Base-by-base conservation (phyloP, 2,329 filamentous ascomycete genomes). In the Venturia pyrina region DNA sequence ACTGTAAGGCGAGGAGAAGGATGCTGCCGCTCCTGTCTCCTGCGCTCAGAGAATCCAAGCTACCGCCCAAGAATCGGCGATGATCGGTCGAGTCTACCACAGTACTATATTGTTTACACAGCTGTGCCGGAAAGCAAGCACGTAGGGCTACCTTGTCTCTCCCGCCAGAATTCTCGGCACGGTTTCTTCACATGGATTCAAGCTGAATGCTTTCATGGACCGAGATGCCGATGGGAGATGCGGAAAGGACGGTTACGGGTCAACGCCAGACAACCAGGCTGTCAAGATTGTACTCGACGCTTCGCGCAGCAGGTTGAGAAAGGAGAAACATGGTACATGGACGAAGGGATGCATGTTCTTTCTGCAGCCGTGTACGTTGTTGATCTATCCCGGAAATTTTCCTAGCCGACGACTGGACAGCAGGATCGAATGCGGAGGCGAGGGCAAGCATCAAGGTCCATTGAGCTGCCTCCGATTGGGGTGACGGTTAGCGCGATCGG, bases 321-420 rank as follows among this genome's bases (percentile, higher is more conserved):
- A 59, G 19, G 17, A 32, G 53, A 59, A 37, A 59, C 53, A 59
- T 37, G 53, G 53, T 32, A 32, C 50, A 56, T 56, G 50, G 37
- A 37, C 50, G 28, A 59, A 40, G 28, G 24, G 53, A 59, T 59
- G 53, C 28, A 59, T 32, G 28, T 59, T 59, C 53, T 32, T 40
- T 37, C 53, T 21, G 19, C 21, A 17, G 48, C 21, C 48, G 28
- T 28, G 21, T 21, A 15, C 28, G 11, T 57, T 34, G 53, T 57
- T 34, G 53, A 59, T 59, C 53, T 32, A 59, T 59, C 53, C 53
- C 53, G 15, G 53, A 37, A 32, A 59, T 37, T n/a, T 59, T 37
- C 19, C 5, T 32, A 59, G 17, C 28, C 32, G 1, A 37, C 32
- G 32, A 59, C 28, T 59, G 53, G 53, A 32, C 53, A 59, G 53